Percentiles rank a stretch among this genome's conserved stretches.
Evolutionary conservation across 176 grass and related monocot species (phyloP).

Genomic region (Otatea glauca): DNA sequence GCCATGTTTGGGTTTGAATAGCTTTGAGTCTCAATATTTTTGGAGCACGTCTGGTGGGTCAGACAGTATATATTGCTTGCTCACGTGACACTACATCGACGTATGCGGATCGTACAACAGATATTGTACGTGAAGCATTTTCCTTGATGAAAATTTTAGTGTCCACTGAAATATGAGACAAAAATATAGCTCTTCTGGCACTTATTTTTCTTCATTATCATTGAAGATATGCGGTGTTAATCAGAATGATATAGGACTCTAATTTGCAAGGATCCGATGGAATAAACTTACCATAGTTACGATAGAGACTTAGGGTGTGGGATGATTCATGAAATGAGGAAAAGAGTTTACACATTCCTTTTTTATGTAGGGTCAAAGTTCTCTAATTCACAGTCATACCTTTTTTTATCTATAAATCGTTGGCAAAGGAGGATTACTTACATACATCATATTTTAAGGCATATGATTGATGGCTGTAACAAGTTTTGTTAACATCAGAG

Average conservation of each 20-base stretch:
- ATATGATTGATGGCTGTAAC: not conserved
- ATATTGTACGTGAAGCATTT: no score
- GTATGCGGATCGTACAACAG: no score
- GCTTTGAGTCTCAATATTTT: no score
- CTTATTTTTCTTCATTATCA: slow-evolving; percentile 7
- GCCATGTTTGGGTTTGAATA: no score
- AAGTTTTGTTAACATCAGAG: not conserved
- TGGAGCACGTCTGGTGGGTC: no score
- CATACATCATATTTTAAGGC: slow-evolving; percentile 3
- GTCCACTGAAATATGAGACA: not conserved
- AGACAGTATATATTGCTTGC: no score
- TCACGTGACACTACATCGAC: no score
- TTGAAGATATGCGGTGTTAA: not conserved
- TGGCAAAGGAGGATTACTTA: not conserved
- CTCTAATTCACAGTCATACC: not conserved
- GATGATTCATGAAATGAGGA: not conserved
- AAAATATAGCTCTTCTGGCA: not conserved
- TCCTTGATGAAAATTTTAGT: not conserved
- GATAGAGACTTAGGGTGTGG: not conserved
- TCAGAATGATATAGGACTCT: not conserved
- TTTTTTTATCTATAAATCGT: not conserved
- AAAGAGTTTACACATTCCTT: slow-evolving; percentile 1
- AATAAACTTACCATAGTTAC: not conserved
- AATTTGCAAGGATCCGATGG: not conserved
- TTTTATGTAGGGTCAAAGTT: not conserved